Conservation (phyloP, 2,329 filamentous ascomycete species). For the Apiospora sp. region DNA sequence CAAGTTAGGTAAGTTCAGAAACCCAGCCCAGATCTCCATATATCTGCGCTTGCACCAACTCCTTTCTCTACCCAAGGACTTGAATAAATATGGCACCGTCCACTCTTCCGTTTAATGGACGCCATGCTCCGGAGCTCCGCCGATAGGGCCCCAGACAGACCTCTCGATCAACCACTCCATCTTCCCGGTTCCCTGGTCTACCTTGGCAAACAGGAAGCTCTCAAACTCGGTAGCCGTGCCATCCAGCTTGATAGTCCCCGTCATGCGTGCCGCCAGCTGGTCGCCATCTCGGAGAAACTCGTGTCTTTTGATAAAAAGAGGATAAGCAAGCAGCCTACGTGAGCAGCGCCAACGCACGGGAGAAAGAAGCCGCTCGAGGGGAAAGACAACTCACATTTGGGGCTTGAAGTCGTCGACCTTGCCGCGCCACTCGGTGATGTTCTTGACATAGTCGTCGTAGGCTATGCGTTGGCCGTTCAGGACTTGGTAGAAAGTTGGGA, state of each 20-base stretch:
- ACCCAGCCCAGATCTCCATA: too few relatives aligned
- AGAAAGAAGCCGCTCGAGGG: too few relatives aligned
- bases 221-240: slow-evolving; percentile 37
- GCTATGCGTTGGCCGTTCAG: slow-evolving; percentile 36
- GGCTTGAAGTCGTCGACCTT: slow-evolving; percentile 40
- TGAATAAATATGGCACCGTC: too few relatives aligned
- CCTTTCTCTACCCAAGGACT: too few relatives aligned
- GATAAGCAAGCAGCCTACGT: background rate
- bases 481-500: slow-evolving; percentile 35
- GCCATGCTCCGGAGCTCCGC: background rate
- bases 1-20: too few relatives aligned
- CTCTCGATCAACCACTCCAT: slow-evolving; percentile 41
- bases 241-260: slow-evolving; percentile 39
- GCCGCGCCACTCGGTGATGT: slow-evolving; percentile 38
- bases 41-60: too few relatives aligned
- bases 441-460: slow-evolving; percentile 36
- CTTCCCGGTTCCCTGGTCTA: slow-evolving; percentile 39
- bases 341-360: background rate
- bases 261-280: slow-evolving; percentile 40
- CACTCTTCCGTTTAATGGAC: background rate
- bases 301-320: slow-evolving; percentile 29
- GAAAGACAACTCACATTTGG: slow-evolving; percentile 37
- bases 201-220: slow-evolving; percentile 42
- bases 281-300: slow-evolving; percentile 43
- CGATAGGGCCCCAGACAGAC: slow-evolving; percentile 35